Evolutionary conservation across 108 stramenopile genomes (phyloP).

Genomic region (Skeletonema menzelii): DNA sequence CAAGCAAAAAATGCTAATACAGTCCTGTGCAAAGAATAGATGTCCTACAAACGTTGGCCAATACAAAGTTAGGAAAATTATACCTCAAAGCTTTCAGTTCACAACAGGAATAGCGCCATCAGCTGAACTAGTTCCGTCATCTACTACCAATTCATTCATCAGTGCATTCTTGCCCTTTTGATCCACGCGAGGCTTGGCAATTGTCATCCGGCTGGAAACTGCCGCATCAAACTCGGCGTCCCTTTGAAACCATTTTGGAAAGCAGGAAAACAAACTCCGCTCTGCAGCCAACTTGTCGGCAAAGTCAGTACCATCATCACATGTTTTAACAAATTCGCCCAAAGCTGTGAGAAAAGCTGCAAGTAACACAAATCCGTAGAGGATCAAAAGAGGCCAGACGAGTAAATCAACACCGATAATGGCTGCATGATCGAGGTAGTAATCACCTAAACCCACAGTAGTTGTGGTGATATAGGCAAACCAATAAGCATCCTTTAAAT

Average conservation of each 20-base stretch:
- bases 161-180: background rate
- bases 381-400: constrained; percentile 16
- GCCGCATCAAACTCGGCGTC: background rate
- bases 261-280: constrained; percentile 2
- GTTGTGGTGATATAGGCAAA: constrained; percentile 47
- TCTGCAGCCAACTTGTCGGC: constrained; percentile 5
- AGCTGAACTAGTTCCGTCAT: background rate
- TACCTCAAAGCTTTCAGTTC: background rate
- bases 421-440: constrained; percentile 45
- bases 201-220: no score
- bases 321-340: background rate
- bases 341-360: constrained; percentile 2
- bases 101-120: background rate
- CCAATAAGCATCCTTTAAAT: constrained; percentile 46
- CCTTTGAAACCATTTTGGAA: background rate
- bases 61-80: background rate
- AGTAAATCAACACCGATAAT: constrained; percentile 23
- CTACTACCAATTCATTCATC: background rate
- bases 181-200: background rate
- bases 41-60: no score
- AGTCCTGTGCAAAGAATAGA: no score
- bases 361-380: constrained; percentile 14
- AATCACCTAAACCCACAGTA: constrained; percentile 57
- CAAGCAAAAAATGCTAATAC: no score
- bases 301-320: background rate